Base-by-base conservation (phyloP, 192 early-diverging fungal species). In the Allomyces macrogynus region DNA sequence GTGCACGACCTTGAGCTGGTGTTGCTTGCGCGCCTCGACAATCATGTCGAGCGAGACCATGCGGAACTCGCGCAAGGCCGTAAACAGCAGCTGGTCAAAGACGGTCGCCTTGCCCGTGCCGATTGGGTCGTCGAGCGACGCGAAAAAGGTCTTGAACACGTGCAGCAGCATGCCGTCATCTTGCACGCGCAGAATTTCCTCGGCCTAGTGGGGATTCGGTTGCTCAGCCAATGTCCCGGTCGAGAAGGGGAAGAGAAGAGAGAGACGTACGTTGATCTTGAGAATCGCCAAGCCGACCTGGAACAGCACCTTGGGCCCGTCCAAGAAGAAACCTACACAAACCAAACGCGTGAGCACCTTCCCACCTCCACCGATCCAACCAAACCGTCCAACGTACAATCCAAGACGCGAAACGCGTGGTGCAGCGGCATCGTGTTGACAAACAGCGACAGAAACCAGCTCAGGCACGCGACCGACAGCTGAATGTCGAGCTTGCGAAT, bases 381-480 rank as follows among this genome's bases (percentile, higher is more conserved):
- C 32, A 40, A 40, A 2, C 32, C 3, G 32, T 0, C 7, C 8
- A 40, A 22, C 63, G 23, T 14, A 57, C 92, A 92, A 79, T 99
- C 93, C 63, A 99, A 70, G 24, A 97, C 84, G 25, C 94, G 76
- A 66, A 93, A 77, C 7, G 93, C 87, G 68, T 86, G 94, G 10
- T 84, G 70, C 23, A 99, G 71, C 14, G 96, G 93, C 80, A 99
- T 87, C 5, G 93, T 90, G 75, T 97, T 97, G 76, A 99, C 88
- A 74, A 85, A 99, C 62, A 99, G 70, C 43, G 89, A 93, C 64
- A 99, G 72, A 76, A 99, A 97, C 96, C 96, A 99, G 8, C 94
- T 93, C 65, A 99, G 74, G 71, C 92, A 97, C 8, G 91, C 94
- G 0, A 99, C 91, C 0, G 93, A 94, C 10, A 99, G 77, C 73